Evolutionary conservation across 352 stramenopile genomes (phyloP), one percentile per base, ranked within the genome.

Genomic region (Globisporangium cederbergense): DNA sequence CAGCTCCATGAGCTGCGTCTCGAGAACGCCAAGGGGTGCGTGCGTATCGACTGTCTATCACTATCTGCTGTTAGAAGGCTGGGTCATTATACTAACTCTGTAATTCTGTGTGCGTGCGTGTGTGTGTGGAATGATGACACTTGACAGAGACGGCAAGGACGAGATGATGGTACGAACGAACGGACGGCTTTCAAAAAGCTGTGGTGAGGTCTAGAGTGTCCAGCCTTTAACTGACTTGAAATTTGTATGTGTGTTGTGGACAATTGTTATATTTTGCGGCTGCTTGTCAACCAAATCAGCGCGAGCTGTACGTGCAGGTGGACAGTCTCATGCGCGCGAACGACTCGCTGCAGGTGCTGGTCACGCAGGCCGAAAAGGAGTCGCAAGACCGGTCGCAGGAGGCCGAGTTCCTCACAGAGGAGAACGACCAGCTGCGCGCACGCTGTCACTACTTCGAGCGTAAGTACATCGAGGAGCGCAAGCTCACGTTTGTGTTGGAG

Each of bases 351-450:
- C 81, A 91, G 62, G 74, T 72, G 34, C 53, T 90, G 42, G 67
- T 94, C 36, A 78, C 74, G 49, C 64, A 86, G 43, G 70, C 83
- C 5, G 83, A 94, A 55, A 74, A 82, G 36, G 83, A 92, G 18
- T 76, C 78, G 2, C 74, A 81, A 42, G 76, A 91, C 30, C 78
- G 74, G 14, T 74, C 70, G 14, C 76, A 90, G 68, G 81, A 92
- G 72, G 80, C 88, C 30, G 81, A 92, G 45, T 90, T 72, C 47
- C 68, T 94, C 36, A 86, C 77, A 42, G 81, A 92, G 65, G 85
- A 94, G 60, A 94, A 92, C 66, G 80, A 91, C 54, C 77, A 87
- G 52, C 69, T 91, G n/a, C 73, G 79, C 10, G 78, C 83, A 47
- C 82, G 79, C 7, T 90, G 72, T 52, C 74, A 66, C n/a, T 67